Evolutionary conservation across 192 early-diverging fungal species (phyloP), one percentile per base, ranked within the genome.

Genomic region (Podila clonocystis): DNA sequence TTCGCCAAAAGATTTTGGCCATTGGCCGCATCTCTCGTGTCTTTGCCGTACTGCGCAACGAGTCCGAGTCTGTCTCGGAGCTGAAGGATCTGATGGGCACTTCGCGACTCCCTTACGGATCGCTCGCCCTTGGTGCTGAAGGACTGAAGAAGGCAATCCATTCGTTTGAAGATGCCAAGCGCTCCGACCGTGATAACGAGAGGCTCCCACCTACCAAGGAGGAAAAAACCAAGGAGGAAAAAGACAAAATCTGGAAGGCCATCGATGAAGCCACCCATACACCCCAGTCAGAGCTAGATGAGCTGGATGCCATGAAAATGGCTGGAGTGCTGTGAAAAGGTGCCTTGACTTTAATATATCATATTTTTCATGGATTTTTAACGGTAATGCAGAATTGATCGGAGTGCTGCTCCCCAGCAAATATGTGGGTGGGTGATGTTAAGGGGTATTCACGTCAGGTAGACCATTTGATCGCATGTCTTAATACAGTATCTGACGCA

Each of bases 181-280:
- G 85, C 15, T 94, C 94, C 41, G 98, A 99, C 86, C 72, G 90
- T 30, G 95, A 98, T 50, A 99, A 99, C 82, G 98, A 99, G 80
- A 87, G 93, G 45, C 71, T 98, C 62, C 97, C 97, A 36, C 96
- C 96, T 15, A 88, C 87, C 19, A 84, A 88, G 52, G 84, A 87
- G 73, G 83, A 85, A 41, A 84, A 82, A 38, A 86, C 82, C 12
- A 73, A 72, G 48, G 70, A 73, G 31, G 74, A 83, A 20, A 75
- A 75, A 55, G 68, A 71, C 58, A 82, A 82, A 62, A 80, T 80
- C 17, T 50, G 30, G 77, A 68, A 67, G 48, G 77, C 77, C 11
- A 68, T 80, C 63, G 77, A 64, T 26, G 59, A 73, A 48, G 77
- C 77, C 11, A 50, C 67, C 5, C 70, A 73, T 34, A 80, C 77